Evolutionary conservation across 1,284 basidiomycete genomes (phyloP), one percentile per base, ranked within the genome.

Genomic region (Ganoderma multipileum): DNA sequence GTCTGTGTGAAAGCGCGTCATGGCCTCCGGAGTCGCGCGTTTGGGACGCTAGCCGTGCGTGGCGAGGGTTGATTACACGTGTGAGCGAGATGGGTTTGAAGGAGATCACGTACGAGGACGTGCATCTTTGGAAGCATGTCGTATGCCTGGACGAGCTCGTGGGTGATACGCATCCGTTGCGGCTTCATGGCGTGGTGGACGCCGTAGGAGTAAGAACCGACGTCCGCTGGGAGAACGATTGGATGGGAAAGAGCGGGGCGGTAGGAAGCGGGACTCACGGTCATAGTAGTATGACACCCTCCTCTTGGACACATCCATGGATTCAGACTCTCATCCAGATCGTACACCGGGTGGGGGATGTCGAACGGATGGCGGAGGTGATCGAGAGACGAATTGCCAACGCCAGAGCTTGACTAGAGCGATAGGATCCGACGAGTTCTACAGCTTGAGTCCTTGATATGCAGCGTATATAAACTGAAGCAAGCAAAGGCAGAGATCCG

Each of bases 1-100:
- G 83, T 99, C 97, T 14, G 97, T 97, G 80, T 99, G 98, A 79
- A 99, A 99, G 23, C 91, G 83, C 4, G 95, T 93, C 93, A 99
- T 95, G 61, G 91, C 87, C 76, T 93, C 90, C 14, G 92, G 89
- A 0, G 91, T 89, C 1, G 96, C 94, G 52, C 95, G 88, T 78
- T 88, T 90, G 1, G 98, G 92, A 76, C 89, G 88, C 95, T 96
- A 77, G 20, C 26, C 23, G 88, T 93, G 95, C 77, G 26, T 26
- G 20, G 30, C 33, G 14, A 20, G 36, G 9, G 12, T 41, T 41
- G 36, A n/a, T 23, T 2, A 47, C 60, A 36, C 6, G 59, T 26
- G 36, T 1, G 33, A 54, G 16, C 30, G 5, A 18, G 12, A 11
- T 3, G n/a, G 1, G 41, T n/a, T 28, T 41, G 30, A 14, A 20